Percentiles rank a stretch among this genome's conserved stretches.
These are phyloP conservation scores for Fusarium proliferatum DNA, from an alignment of 2,329 filamentous ascomycete species.

Conservation along the genomic window DNA sequence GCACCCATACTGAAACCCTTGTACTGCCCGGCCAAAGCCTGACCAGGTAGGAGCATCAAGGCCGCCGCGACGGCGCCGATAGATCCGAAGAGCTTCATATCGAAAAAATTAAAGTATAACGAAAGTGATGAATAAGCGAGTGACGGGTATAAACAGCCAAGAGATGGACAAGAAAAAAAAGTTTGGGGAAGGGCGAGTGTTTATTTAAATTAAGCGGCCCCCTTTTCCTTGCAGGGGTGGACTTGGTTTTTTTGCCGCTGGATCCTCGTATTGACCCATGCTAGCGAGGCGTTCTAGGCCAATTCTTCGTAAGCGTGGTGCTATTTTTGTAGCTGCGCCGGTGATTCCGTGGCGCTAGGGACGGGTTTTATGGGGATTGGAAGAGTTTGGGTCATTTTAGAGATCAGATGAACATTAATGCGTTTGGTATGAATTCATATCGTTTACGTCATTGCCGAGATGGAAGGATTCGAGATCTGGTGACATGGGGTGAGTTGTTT, in stretches of 20 bases:
- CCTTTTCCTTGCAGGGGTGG: slow-evolving; percentile 3
- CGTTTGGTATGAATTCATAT: background rate
- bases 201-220: slow-evolving; percentile 19
- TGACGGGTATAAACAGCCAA: slow-evolving; percentile 1
- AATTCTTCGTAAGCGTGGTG: slow-evolving; percentile 1
- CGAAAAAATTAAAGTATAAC: background rate
- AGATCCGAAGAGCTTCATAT: slow-evolving; percentile 37
- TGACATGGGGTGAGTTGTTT: background rate
- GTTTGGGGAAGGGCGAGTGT: background rate
- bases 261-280: slow-evolving; percentile 17
- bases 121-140: slow-evolving; percentile 16
- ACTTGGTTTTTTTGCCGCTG: background rate
- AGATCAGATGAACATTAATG: slow-evolving; percentile 3
- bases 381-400: background rate
- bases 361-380: background rate
- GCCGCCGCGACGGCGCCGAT: slow-evolving; percentile 28
- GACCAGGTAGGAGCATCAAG: slow-evolving; percentile 32
- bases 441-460: background rate
- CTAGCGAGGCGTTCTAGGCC: slow-evolving; percentile 16
- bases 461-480: background rate
- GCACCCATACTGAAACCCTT: slow-evolving; percentile 43
- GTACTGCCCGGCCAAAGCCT: slow-evolving; percentile 38
- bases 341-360: background rate
- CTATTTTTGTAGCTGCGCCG: slow-evolving; percentile 11
- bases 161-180: background rate